phyloP scores from a whole-genome alignment of 352 stramenopile genomes.

The Blastocystis hominis region DNA sequence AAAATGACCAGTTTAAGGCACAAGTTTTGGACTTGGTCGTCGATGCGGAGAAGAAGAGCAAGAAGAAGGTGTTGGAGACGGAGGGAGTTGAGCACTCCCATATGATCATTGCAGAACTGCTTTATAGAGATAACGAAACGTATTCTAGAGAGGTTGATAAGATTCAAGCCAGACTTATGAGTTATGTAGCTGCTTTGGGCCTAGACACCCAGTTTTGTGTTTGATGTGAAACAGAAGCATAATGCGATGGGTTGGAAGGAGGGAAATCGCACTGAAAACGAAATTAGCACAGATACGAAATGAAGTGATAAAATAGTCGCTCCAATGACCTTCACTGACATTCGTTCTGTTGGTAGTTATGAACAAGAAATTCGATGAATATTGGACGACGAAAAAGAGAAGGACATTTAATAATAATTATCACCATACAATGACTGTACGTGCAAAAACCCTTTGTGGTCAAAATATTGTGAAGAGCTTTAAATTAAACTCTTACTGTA shows the following conservation, averaged over 20 bases:
- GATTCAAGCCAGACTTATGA: background rate
- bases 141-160: constrained; percentile 8
- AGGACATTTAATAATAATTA: background rate
- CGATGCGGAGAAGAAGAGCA: constrained; percentile 51
- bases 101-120: constrained; percentile 9
- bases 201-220: background rate
- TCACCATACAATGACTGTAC: background rate
- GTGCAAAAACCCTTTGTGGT: background rate
- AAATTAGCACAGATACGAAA: no score
- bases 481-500: background rate
- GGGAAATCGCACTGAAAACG: no score
- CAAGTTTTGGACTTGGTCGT: constrained; percentile 52
- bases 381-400: background rate
- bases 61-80: constrained; percentile 13
- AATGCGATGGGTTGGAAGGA: background rate
- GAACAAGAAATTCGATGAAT: no score
- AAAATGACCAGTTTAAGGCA: background rate
- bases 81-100: constrained; percentile 2
- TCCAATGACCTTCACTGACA: no score
- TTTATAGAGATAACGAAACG: constrained; percentile 19
- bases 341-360: no score
- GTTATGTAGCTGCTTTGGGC: background rate
- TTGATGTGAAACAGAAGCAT: background rate
- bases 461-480: background rate
- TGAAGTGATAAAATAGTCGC: no score